Evolutionary conservation across 2,329 filamentous ascomycete species (phyloP).

Genomic region (Diaporthe sp.): DNA sequence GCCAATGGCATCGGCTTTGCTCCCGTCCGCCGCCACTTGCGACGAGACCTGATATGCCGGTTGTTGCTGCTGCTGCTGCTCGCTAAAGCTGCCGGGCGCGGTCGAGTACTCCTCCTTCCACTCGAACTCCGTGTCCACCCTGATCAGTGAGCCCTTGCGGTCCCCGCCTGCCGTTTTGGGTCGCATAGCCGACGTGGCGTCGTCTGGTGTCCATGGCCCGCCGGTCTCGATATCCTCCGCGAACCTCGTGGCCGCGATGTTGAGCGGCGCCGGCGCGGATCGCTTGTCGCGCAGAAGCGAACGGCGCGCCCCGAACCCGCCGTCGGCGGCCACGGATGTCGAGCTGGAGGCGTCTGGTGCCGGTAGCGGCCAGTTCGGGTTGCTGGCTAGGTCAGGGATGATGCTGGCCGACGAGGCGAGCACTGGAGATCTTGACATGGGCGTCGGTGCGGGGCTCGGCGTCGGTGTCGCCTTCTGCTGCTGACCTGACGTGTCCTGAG

Average conservation of each 20-base stretch:
- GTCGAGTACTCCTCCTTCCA: conserved; percentile 30
- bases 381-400: conserved; percentile 19
- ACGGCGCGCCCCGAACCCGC: conserved; percentile 21
- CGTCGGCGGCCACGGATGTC: not conserved
- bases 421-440: conserved; percentile 23
- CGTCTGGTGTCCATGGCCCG: conserved; percentile 32
- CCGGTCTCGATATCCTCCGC: conserved; percentile 17
- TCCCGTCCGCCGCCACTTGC: not conserved
- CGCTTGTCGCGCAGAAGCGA: conserved; percentile 26
- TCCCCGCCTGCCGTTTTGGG: conserved; percentile 20
- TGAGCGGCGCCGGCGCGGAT: conserved; percentile 37
- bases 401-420: conserved; percentile 34
- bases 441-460: conserved; percentile 28
- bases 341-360: conserved; percentile 7
- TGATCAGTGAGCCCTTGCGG: conserved; percentile 6
- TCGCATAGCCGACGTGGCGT: not conserved
- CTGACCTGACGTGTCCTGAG: not conserved
- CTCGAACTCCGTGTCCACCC: conserved; percentile 20
- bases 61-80: not conserved
- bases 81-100: not conserved
- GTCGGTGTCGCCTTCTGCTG: conserved; percentile 1
- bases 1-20: conserved; percentile 46
- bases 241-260: conserved; percentile 36
- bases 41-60: not conserved
- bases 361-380: conserved; percentile 39